Evolutionary conservation across 1,284 basidiomycete species (phyloP).

Genomic region (Ceratobasidium sp.): DNA sequence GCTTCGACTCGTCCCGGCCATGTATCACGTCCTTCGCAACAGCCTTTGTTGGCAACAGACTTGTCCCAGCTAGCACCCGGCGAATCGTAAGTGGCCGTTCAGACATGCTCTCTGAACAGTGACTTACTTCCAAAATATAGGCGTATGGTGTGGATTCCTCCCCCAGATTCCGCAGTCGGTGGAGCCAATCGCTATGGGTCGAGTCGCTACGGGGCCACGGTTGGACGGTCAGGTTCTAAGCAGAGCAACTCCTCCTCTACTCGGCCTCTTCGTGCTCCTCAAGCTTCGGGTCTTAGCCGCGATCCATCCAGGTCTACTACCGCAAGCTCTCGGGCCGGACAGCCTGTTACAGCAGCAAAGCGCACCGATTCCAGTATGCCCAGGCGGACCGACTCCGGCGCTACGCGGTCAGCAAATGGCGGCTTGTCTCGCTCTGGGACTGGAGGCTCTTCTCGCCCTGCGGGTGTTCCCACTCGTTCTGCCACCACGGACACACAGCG

Average conservation of each 20-base stretch:
- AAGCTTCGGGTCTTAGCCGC: constrained; percentile 14
- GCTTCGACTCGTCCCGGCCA: constrained; percentile 31
- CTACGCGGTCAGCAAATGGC: constrained; percentile 23
- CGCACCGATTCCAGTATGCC: constrained; percentile 13
- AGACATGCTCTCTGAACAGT: not conserved
- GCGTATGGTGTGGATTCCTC: constrained; percentile 41
- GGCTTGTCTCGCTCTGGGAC: constrained; percentile 35
- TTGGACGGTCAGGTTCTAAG: constrained; percentile 38
- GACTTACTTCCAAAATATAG: constrained; percentile 1
- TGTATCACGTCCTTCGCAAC: constrained; percentile 37
- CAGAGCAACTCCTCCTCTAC: constrained; percentile 34
- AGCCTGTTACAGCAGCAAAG: not conserved
- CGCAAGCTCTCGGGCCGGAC: constrained; percentile 13
- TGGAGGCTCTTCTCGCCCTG: constrained; percentile 31
- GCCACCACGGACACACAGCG: constrained; percentile 33
- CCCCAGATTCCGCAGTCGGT: constrained; percentile 19
- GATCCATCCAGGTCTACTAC: constrained; percentile 38
- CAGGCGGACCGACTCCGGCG: constrained; percentile 27
- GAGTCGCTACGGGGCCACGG: too few species aligned
- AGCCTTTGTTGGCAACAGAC: constrained; percentile 28
- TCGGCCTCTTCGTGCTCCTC: constrained; percentile 14
- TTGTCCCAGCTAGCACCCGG: constrained; percentile 32
- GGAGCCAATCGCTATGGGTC: constrained; percentile 36
- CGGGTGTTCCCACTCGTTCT: constrained; percentile 13
- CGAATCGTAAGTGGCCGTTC: constrained; percentile 34